A percentile compares a stretch with the other conserved stretches of the same genome.
These are phyloP conservation scores for Nidula niveotomentosa DNA, from an alignment of 1,284 basidiomycete species.

Conservation along the genomic window DNA sequence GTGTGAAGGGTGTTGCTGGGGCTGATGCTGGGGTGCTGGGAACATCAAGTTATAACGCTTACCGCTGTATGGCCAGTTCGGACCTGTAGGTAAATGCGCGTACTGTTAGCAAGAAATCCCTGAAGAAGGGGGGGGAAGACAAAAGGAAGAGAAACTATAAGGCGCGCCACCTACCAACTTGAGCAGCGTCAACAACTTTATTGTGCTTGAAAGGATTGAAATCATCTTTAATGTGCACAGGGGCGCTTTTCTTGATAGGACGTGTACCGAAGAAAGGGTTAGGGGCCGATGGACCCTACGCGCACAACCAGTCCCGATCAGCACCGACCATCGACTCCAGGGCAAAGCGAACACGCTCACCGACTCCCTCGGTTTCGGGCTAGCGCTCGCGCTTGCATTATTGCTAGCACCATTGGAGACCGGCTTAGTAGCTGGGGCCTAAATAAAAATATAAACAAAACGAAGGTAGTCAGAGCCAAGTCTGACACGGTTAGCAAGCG, in stretches of 20 bases:
- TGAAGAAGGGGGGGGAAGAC: conserved; percentile 4
- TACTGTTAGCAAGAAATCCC: background rate
- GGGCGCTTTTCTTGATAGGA: conserved; percentile 66
- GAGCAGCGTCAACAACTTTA: conserved; percentile 75
- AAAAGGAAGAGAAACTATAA: background rate
- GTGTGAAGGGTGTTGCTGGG: conserved; percentile 60
- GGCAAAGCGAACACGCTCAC: conserved; percentile 22
- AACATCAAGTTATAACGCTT: conserved; percentile 84
- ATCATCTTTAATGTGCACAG: conserved; percentile 87
- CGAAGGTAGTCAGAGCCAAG: conserved; percentile 12
- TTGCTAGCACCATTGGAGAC: background rate
- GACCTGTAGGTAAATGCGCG: conserved; percentile 36
- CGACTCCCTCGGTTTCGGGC: conserved; percentile 63
- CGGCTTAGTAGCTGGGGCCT: conserved; percentile 24
- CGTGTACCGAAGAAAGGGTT: conserved; percentile 91
- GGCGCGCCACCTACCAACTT: conserved; percentile 59
- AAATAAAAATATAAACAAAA: conserved; percentile 12
- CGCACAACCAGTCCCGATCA: background rate
- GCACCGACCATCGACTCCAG: background rate
- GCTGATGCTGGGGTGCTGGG: conserved; percentile 59
- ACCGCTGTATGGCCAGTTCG: conserved; percentile 87
- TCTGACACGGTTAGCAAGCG: conserved; percentile 18
- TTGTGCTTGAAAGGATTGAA: conserved; percentile 93
- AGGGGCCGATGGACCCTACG: conserved; percentile 36
- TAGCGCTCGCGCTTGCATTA: conserved; percentile 37